Base-by-base conservation (phyloP, 2,329 filamentous ascomycete species). In the Orbilia oligospora region DNA sequence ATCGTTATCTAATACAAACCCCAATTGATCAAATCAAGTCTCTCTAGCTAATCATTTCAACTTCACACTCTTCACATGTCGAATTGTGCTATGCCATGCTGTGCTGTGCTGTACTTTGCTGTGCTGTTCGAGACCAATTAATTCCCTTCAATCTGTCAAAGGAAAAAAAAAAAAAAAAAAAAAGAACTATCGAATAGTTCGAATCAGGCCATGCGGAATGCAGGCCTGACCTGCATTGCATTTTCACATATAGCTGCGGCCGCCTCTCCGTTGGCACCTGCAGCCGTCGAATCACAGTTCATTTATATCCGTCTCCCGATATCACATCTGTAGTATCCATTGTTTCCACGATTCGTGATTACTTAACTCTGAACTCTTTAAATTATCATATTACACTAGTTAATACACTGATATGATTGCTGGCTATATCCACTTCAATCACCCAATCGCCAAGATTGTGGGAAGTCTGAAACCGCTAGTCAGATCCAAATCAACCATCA, bases 141-240 rank as follows among this genome's bases (percentile, higher is more conserved):
- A 8, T 36, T 41, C 9, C 14, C 1, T 41, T n/a, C 41, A n/a
- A n/a, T n/a, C n/a, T n/a, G n/a, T n/a, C n/a, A n/a, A n/a, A n/a
- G n/a, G n/a, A 5, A 46, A 18, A 20, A 46, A 46, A 46, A 46
- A 46, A 2, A 1, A 46, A 46, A 46, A 46, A 46, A 46, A n/a
- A 0, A n/a, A n/a, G n/a, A n/a, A n/a, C n/a, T n/a, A n/a, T n/a
- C n/a, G 22, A 64, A 18, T 30, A 30, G 8, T 63, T 46, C 66
- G 18, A 61, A 51, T 58, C 66, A 72, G 48, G 61, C 70, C 70
- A 73, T 73, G 61, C 70, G 70, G 70, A 51, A 73, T 67, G 70
- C 63, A 55, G 69, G 70, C 63, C 61, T 73, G 69, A 66, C 69
- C 41, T 72, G 58, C 69, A 66, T 72, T 72, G 69, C 69, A 67